Evolutionary conservation across 177 flowering plant genomes (phyloP), one percentile per base, ranked within the genome.

Genomic region (Vitis hybrid): DNA sequence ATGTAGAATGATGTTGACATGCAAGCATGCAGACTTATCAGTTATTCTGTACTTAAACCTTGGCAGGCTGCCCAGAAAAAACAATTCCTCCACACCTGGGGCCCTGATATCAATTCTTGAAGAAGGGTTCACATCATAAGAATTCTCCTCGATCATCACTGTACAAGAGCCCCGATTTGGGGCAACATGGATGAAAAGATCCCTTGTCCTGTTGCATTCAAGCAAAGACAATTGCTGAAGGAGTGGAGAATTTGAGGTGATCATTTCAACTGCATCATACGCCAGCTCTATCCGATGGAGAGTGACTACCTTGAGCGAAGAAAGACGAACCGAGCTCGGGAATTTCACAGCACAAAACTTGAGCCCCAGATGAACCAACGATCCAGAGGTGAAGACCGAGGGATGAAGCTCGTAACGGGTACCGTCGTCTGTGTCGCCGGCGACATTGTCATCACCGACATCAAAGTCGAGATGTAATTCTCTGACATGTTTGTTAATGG

Each of bases 101-200:
- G 66, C 66, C 4, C 18, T 63, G 53, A 63, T 38, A 4, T 33
- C 66, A 15, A 63, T 38, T n/a, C 3, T 44, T 2, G 52, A 44
- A n/a, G 12, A 6, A 15, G 17, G 51, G 11, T 63, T 17, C 12
- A 38, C 22, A 15, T 15, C 53, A 63, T 7, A 15, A 8, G 12
- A 17, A 6, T 44, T 28, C 0, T 28, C 31, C 53, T 4, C 4
- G 0, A 33, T 22, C 47, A 4, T 8, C 22, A 63, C 6, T 2
- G 19, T 8, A 44, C 8, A 2, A 47, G 47, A 44, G 11, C 18
- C 1, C 17, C 22, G 24, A 63, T 15, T 18, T 44, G 66, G 52
- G 8, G 66, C 53, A 63, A 63, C 53, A 63, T 44, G 6, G 51
- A 63, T 63, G 53, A n/a, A 18, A 22, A 63, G 51, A 63, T 63